Evolutionary conservation across 2,329 filamentous ascomycete genomes (phyloP).

Genomic region (Alternaria postmessia): DNA sequence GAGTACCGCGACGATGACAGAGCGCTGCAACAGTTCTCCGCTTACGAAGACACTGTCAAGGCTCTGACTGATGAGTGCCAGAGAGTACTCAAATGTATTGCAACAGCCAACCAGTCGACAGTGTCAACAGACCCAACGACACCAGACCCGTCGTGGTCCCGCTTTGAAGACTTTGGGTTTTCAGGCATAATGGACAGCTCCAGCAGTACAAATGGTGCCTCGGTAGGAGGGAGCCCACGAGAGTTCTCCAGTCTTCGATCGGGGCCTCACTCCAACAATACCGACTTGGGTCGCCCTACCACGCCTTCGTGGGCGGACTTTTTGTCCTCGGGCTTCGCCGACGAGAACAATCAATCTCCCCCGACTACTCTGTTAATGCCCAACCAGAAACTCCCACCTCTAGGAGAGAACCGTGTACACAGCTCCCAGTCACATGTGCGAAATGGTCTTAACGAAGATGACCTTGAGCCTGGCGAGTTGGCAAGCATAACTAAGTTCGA

Average conservation of each 20-base stretch:
- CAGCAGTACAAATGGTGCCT: constrained; percentile 38
- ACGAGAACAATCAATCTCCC: constrained; percentile 71
- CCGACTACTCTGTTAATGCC: constrained; percentile 79
- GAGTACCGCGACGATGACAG: constrained; percentile 90
- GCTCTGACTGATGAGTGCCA: constrained; percentile 93
- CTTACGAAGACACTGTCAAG: constrained; percentile 86
- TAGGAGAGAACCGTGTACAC: constrained; percentile 74
- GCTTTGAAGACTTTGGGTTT: constrained; percentile 95
- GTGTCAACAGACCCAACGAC: constrained; percentile 64
- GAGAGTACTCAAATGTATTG: constrained; percentile 87
- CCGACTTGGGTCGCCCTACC: constrained; percentile 79
- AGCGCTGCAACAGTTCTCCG: constrained; percentile 84
- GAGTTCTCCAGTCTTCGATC: constrained; percentile 79
- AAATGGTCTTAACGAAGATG: constrained; percentile 70
- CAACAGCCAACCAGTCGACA: constrained; percentile 82
- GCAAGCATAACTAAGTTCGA: constrained; percentile 88
- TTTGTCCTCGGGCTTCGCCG: constrained; percentile 88
- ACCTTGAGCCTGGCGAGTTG: constrained; percentile 88
- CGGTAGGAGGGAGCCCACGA: constrained; percentile 54
- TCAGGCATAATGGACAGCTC: constrained; percentile 76
- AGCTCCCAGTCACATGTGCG: constrained; percentile 82
- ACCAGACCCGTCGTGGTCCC: constrained; percentile 88
- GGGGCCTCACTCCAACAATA: constrained; percentile 71
- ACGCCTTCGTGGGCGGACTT: constrained; percentile 99
- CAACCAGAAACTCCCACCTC: constrained; percentile 90